phyloP scores from a whole-genome alignment of 768 basidiomycete genomes.

The Mycena sanguinolenta region DNA sequence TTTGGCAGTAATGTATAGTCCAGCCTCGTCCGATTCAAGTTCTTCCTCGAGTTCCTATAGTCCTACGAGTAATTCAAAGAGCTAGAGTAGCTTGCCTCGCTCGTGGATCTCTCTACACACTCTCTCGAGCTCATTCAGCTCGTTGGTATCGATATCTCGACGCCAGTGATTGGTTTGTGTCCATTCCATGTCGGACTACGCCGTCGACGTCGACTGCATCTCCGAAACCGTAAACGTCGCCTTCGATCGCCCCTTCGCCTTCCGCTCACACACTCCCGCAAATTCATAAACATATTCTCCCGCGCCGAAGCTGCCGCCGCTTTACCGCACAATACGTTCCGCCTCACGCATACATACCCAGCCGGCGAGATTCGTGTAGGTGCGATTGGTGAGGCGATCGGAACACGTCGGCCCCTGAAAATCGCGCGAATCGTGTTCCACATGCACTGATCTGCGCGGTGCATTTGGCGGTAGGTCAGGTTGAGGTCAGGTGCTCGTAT shows the following conservation, averaged over 20 bases:
- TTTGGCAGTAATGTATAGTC: neutral
- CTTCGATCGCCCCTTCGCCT: neutral
- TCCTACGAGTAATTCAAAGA: neutral
- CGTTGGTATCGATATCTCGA: neutral
- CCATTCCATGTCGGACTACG: neutral
- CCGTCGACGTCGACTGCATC: constrained; percentile 19
- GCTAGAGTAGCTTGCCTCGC: constrained; percentile 8
- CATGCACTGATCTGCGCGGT: too few species aligned
- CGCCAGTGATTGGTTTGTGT: constrained; percentile 3
- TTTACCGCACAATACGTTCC: neutral
- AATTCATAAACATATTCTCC: constrained; percentile 14
- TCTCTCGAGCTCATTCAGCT: constrained; percentile 19
- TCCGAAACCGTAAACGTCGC: constrained; percentile 12
- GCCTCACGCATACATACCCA: neutral
- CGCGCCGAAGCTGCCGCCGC: constrained; percentile 13
- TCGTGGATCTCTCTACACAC: constrained; percentile 4
- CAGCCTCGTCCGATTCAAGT: neutral
- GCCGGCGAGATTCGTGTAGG: too few species aligned
- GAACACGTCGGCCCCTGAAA: too few species aligned
- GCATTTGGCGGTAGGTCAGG: too few species aligned
- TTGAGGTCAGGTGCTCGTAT: too few species aligned
- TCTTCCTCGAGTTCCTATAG: neutral
- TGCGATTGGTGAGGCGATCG: too few species aligned
- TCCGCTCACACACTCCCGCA: neutral
- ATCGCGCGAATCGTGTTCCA: too few species aligned